phyloP scores from a whole-genome alignment of 805 yeast genomes.

The Hanseniaspora thailandica region DNA sequence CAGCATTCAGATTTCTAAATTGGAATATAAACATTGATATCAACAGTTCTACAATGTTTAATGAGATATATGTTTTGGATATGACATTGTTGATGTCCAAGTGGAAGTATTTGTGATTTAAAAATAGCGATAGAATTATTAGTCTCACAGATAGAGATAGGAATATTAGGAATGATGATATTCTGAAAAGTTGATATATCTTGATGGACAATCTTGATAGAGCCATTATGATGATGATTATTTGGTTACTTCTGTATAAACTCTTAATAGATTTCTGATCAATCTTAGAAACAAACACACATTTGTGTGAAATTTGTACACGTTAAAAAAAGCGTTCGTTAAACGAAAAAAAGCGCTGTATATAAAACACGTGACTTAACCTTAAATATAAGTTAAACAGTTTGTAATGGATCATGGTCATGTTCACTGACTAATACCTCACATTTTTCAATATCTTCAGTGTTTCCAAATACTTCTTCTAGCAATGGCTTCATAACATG shows the following conservation, averaged over 20 bases:
- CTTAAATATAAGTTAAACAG: not conserved
- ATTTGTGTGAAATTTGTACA: not conserved
- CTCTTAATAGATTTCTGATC: not conserved
- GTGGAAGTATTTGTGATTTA: conserved; percentile 11
- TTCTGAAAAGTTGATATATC: conserved; percentile 4
- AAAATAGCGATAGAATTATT: not conserved
- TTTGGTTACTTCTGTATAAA: not conserved
- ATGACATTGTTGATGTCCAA: conserved; percentile 1
- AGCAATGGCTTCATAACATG: conserved; percentile 36
- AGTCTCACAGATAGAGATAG: conserved; percentile 4
- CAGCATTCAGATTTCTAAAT: not conserved
- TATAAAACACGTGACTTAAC: not conserved
- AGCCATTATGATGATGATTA: not conserved
- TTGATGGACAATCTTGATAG: conserved; percentile 4
- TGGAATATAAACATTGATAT: not conserved
- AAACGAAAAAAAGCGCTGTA: not conserved
- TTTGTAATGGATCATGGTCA: conserved; percentile 21
- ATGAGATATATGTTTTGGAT: not conserved
- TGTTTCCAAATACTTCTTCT: not conserved
- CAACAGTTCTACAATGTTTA: not conserved
- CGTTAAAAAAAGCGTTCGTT: too few relatives aligned
- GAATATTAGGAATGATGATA: conserved; percentile 1
- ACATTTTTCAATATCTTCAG: conserved; percentile 1
- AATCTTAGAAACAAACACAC: not conserved
- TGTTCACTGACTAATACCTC: conserved; percentile 18